Base-by-base conservation (phyloP, 208 protist species). In the Wallacemonas sp. region DNA sequence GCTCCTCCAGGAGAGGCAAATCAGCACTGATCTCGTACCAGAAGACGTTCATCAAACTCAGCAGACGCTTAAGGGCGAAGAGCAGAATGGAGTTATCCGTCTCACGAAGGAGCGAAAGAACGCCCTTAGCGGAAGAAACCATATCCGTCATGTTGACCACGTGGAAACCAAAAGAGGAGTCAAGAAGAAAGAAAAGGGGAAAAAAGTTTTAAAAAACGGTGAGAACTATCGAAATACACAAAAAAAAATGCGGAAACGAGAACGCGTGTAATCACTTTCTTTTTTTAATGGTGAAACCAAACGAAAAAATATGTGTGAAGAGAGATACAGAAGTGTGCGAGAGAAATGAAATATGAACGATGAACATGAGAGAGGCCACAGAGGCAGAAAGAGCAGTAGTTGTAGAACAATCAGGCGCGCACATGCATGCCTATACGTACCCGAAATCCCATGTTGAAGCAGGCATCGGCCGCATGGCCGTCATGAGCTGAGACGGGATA, bases 1-100 rank as follows among this genome's bases (percentile, higher is more conserved):
- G 80, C 61, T 92, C 83, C 80, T 95, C 92, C 68, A 97, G 91
- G 9, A 88, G 55, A 0, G 85, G 70, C 36, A 97, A 71, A 42
- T 95, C 79, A 1, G 63, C 73, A 39, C 84, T 91, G 21, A 93
- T 87, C 77, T 97, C 92, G 66, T 84, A 91, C 92, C 92, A 97
- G 66, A 91, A 97, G 5, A 82, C 88, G 67, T 95, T 86, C 78
- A 93, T 89, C 66, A 95, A 60, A 22, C 78, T 47, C n/a, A 61
- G 46, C 14, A 97, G 62, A 15, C 88, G 87, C 60, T 82, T 79
- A 22, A 97, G 77, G 1, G 92, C 87, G 66, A 91, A 95, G 31
- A 77, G 74, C 0, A 94, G 63, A 17, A 97, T 79, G 31, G 80
- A 41, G 49, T 81, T 75, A 54, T 97, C 85, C 17, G 45, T 51